A percentile compares a stretch with the other conserved stretches of the same genome.
phyloP scores from a whole-genome alignment of 495 filamentous ascomycete genomes.

The Aspergillus wentii region DNA sequence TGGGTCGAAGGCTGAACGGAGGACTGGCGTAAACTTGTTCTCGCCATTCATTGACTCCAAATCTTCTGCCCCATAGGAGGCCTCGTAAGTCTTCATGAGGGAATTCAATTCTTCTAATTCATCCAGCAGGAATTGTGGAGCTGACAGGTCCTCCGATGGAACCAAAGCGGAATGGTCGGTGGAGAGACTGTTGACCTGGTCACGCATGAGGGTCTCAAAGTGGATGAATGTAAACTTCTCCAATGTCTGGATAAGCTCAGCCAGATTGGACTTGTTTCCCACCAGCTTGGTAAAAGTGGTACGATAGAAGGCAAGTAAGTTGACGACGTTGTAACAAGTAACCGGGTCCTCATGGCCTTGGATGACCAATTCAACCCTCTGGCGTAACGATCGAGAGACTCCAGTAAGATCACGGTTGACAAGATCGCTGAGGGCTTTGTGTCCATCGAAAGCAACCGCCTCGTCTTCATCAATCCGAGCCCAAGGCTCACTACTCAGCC shows the following conservation, averaged over 20 bases:
- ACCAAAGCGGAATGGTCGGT: constrained; percentile 57
- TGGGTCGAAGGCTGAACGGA: constrained; percentile 79
- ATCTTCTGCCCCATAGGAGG: constrained; percentile 62
- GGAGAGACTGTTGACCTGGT: constrained; percentile 69
- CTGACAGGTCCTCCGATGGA: constrained; percentile 55
- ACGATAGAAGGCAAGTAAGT: constrained; percentile 84
- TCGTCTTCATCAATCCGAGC: constrained; percentile 53
- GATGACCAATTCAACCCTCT: constrained; percentile 85
- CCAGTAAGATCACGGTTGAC: constrained; percentile 82
- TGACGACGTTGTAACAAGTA: constrained; percentile 82
- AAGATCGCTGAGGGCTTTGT: constrained; percentile 77
- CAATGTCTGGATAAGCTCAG: constrained; percentile 62
- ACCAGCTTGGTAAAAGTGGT: constrained; percentile 77
- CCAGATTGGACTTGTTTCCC: constrained; percentile 60
- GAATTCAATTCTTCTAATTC: constrained; percentile 68
- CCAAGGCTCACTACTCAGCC: constrained; percentile 86
- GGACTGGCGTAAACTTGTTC: constrained; percentile 64
- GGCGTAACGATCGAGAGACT: constrained; percentile 69
- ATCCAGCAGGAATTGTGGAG: constrained; percentile 81
- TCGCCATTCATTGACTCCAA: constrained; percentile 29
- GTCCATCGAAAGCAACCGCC: constrained; percentile 70
- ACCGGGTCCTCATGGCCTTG: constrained; percentile 89
- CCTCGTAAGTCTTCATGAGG: constrained; percentile 79
- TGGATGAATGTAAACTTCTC: constrained; percentile 76
- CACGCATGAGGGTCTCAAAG: constrained; percentile 74